Conservation (phyloP, 345 rosid species). For the Corchorus olitorius region DNA sequence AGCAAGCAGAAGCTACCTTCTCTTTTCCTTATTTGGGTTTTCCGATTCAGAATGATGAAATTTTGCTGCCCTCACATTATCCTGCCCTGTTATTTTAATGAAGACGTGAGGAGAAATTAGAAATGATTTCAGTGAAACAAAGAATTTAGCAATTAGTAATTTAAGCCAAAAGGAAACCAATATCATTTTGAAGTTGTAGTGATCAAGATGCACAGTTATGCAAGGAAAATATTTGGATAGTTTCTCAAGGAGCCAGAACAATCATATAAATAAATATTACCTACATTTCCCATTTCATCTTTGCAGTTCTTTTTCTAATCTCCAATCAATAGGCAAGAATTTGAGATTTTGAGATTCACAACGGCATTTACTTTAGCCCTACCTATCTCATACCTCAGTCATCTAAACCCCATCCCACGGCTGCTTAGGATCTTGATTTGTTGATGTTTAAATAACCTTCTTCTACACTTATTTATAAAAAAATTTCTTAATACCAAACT, state of each 20-base stretch:
- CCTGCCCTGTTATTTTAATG: conserved; percentile 7
- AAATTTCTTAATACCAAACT: neutral
- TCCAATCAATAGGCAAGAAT: neutral
- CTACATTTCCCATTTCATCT: neutral
- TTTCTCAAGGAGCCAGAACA: neutral
- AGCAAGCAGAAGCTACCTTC: conserved; percentile 14
- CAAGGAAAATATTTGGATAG: neutral
- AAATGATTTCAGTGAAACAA: neutral
- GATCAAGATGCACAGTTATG: neutral
- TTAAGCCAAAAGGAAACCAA: neutral
- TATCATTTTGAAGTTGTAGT: neutral
- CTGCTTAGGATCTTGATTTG: neutral
- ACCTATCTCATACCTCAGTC: neutral
- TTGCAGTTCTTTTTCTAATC: neutral
- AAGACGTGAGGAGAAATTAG: neutral
- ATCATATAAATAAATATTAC: neutral
- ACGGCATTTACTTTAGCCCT: neutral
- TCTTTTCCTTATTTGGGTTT: neutral
- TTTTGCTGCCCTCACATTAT: neutral
- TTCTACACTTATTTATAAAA: neutral
- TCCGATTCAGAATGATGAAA: neutral
- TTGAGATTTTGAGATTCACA: neutral
- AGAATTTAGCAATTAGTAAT: neutral
- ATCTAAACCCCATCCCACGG: neutral
- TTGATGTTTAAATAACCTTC: neutral